phyloP scores from a whole-genome alignment of 257 asterid species.

The Nicotiana attenuata region DNA sequence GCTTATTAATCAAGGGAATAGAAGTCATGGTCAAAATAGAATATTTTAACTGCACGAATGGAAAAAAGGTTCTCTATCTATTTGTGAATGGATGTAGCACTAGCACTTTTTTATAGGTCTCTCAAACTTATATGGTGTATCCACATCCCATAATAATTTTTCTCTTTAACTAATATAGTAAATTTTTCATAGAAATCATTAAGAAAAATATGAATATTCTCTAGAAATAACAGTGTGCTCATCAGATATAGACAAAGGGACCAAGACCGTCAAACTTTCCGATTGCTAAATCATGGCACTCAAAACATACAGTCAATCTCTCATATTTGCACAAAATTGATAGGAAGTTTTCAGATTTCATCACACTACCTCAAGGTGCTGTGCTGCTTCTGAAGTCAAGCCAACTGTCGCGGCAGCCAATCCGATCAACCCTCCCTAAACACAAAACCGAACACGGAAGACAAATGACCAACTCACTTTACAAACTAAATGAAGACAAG shows the following conservation, averaged over 20 bases:
- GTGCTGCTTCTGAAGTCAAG: constrained; percentile 82
- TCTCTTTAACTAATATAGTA: too few species aligned
- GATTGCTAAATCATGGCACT: not conserved
- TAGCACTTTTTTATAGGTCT: too few species aligned
- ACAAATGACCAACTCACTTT: not conserved
- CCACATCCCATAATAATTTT: too few species aligned
- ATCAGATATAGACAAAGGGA: not conserved
- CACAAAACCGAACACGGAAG: not conserved
- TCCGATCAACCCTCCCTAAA: constrained; percentile 95
- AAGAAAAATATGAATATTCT: too few species aligned
- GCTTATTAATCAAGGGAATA: too few species aligned
- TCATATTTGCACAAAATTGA: not conserved
- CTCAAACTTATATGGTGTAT: too few species aligned
- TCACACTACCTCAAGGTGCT: constrained; percentile 74
- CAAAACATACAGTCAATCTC: not conserved
- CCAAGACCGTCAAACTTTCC: not conserved
- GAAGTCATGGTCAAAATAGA: too few species aligned
- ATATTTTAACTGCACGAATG: too few species aligned
- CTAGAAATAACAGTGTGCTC: not conserved
- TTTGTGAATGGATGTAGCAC: too few species aligned
- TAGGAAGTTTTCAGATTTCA: not conserved
- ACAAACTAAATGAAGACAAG: not conserved
- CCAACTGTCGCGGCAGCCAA: constrained; percentile 97
- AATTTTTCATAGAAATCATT: too few species aligned
- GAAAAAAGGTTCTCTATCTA: too few species aligned